A percentile compares a stretch with the other conserved stretches of the same genome.
Conservation (phyloP, 1,284 basidiomycete genomes). For the Peniophora sp. region DNA sequence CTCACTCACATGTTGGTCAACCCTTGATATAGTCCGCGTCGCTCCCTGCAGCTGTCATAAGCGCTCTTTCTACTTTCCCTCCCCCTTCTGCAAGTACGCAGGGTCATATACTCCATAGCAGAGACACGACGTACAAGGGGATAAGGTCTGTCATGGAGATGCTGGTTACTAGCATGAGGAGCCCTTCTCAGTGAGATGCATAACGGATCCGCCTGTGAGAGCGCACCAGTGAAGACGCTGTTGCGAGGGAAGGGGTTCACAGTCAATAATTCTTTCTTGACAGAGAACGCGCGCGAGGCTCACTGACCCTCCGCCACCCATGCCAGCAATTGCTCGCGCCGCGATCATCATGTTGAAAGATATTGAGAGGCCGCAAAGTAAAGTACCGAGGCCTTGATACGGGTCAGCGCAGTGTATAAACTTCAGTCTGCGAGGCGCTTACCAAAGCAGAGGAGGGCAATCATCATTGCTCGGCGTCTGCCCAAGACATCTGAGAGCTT, state of each 20-base stretch:
- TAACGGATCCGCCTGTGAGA: too few species aligned
- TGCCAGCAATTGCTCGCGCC: constrained; percentile 78
- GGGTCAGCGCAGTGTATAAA: too few species aligned
- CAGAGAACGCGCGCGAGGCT: too few species aligned
- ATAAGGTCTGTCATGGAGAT: constrained; percentile 75
- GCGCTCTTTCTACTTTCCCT: too few species aligned
- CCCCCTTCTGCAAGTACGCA: too few species aligned
- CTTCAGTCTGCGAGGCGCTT: constrained; percentile 2
- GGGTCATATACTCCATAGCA: too few species aligned
- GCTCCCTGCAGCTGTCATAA: constrained; percentile 47
- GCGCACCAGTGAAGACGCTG: too few species aligned
- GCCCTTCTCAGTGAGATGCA: constrained; percentile 14
- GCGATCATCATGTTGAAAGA: constrained; percentile 79
- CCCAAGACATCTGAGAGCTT: constrained; percentile 84
- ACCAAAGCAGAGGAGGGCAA: constrained; percentile 80
- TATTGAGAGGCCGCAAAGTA: constrained; percentile 75
- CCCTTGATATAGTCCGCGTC: constrained; percentile 84
- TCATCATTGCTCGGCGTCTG: constrained; percentile 76
- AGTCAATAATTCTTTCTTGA: too few species aligned
- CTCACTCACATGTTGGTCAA: constrained; percentile 78
- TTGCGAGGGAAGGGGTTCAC: too few species aligned
- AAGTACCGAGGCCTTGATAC: constrained; percentile 63
- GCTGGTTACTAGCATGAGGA: constrained; percentile 58
- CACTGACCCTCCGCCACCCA: constrained; percentile 79
- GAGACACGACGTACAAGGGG: constrained; percentile 56